Base-by-base conservation (phyloP, 768 basidiomycete species). In the Tephrocybe rancida region DNA sequence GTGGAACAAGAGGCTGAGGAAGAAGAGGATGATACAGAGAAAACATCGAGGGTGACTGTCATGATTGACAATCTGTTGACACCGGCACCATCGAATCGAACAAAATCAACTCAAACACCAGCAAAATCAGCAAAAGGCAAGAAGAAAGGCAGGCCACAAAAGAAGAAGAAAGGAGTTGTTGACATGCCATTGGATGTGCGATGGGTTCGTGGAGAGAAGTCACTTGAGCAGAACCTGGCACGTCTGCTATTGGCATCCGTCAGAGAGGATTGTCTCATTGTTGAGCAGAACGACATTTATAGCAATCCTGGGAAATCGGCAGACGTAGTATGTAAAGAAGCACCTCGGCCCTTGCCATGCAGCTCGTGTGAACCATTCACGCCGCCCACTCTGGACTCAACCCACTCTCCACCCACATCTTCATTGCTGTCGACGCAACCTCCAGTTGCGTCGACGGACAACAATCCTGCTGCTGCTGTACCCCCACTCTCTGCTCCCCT, bases 361-460 rank as follows among this genome's bases (percentile, higher is more conserved):
- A 51, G 50, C 39, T 51, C 50, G 32, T 51, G 50, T 51, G 50
- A 51, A 51, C 29, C 26, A 19, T 51, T 51, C 50, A 26, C 48
- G 25, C 48, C 48, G 4, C 11, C 18, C 18, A 21, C 19, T 8
- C 5, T 22, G 3, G 46, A 4, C 3, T 11, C 38, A 3, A 21
- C n/a, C 29, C 13, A 9, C 18, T 11, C 32, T 30, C 26, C 45
- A n/a, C n/a, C n/a, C n/a, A n/a, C n/a, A n/a, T n/a, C n/a, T n/a
- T n/a, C n/a, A n/a, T n/a, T n/a, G n/a, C n/a, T n/a, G n/a, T n/a
- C n/a, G n/a, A n/a, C n/a, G n/a, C n/a, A n/a, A 32, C 30, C 30
- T 32, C 30, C 6, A 29, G 14, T 26, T 32, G 3, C 47, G 19
- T 10, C 25, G 5, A 8, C 34, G 16, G 16, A 48, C 26, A 21